Evolutionary conservation across 2,329 filamentous ascomycete species (phyloP).

Genomic region (Macrophomina tecta): DNA sequence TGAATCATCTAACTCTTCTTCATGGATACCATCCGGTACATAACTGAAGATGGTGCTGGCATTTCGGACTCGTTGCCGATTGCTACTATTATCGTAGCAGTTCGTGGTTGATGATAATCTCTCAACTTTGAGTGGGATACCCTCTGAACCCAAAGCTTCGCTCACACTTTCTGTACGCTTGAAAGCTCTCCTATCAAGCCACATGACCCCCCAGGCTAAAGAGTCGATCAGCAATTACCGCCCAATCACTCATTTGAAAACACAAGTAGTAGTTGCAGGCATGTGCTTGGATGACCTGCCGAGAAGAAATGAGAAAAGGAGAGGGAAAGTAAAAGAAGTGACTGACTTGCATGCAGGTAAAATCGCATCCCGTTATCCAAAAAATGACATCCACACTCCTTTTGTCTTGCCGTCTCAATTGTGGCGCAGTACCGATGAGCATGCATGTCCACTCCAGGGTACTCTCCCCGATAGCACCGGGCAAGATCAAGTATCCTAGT

Average conservation of each 20-base stretch:
- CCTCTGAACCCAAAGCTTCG: conserved; percentile 14
- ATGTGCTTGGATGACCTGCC: not conserved
- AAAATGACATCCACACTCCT: conserved; percentile 13
- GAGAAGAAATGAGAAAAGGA: not conserved
- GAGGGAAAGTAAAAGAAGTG: not conserved
- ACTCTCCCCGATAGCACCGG: conserved; percentile 10
- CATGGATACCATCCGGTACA: not conserved
- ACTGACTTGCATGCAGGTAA: conserved; percentile 26
- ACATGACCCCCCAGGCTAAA: conserved; percentile 42
- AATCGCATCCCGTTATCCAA: conserved; percentile 1
- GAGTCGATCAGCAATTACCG: not conserved
- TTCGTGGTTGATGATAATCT: not conserved
- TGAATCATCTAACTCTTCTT: conserved; percentile 4
- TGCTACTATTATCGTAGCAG: conserved; percentile 20
- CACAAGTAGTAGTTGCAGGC: no score
- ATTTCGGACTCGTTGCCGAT: conserved; percentile 15
- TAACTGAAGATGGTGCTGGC: not conserved
- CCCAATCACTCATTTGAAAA: not conserved
- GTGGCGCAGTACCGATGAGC: conserved; percentile 10
- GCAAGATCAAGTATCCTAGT: conserved; percentile 56
- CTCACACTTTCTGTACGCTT: conserved; percentile 29
- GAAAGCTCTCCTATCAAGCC: conserved; percentile 46
- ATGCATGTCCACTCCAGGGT: conserved; percentile 5
- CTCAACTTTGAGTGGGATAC: not conserved
- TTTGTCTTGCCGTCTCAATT: not conserved